phyloP scores from a whole-genome alignment of 2,329 filamentous ascomycete genomes.

The Clonostachys solani region DNA sequence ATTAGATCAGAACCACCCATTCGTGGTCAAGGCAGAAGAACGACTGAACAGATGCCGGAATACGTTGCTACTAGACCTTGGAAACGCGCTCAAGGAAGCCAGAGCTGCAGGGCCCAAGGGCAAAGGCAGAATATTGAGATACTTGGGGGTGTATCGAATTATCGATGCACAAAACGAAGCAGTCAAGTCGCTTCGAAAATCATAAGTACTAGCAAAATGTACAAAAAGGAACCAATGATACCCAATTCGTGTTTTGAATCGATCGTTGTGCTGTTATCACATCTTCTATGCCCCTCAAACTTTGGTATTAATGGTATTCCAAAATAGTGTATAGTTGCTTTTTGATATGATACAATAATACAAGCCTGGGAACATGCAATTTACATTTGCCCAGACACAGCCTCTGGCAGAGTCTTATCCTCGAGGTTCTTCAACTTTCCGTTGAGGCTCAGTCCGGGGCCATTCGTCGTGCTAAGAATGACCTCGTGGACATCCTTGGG shows the following conservation, averaged over 20 bases:
- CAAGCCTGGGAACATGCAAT: conserved; percentile 6
- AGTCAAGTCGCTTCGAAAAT: conserved; percentile 39
- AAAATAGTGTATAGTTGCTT: conserved; percentile 11
- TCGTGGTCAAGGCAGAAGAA: conserved; percentile 47
- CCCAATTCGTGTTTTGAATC: background rate
- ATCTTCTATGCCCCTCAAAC: background rate
- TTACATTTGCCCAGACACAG: conserved; percentile 52
- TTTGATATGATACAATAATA: conserved; percentile 32
- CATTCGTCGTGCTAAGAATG: conserved; percentile 82
- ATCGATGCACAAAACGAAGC: conserved; percentile 49
- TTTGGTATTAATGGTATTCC: background rate
- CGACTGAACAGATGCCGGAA: conserved; percentile 48
- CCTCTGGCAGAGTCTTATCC: conserved; percentile 47
- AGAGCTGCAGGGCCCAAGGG: conserved; percentile 35
- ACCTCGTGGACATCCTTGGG: conserved; percentile 49
- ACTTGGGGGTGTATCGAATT: conserved; percentile 47
- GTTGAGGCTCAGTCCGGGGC: conserved; percentile 81
- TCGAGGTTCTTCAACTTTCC: conserved; percentile 67
- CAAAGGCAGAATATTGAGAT: conserved; percentile 41
- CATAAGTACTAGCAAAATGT: conserved; percentile 14
- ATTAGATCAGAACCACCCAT: conserved; percentile 41
- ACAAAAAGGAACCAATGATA: conserved; percentile 1
- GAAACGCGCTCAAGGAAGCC: conserved; percentile 41
- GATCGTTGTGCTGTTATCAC: background rate
- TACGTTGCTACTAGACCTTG: conserved; percentile 51